Percentiles rank a stretch among this genome's conserved stretches.
Evolutionary conservation across 2,329 filamentous ascomycete species (phyloP).

Genomic region (Periconia macrospinosa): DNA sequence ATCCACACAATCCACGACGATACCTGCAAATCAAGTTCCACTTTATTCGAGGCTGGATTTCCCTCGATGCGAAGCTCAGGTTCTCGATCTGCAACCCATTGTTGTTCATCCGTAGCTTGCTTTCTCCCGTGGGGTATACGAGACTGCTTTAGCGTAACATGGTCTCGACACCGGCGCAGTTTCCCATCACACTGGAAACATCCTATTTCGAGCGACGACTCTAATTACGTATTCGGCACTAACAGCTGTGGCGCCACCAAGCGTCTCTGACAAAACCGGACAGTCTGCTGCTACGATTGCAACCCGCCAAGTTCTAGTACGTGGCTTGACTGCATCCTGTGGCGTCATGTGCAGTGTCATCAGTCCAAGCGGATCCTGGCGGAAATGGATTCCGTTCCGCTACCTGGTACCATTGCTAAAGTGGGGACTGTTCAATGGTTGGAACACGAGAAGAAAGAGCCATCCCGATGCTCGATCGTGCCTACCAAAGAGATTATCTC

Average conservation of each 20-base stretch:
- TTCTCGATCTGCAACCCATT: neutral
- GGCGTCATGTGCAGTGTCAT: slow-evolving; percentile 4
- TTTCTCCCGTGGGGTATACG: neutral
- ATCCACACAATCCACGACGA: neutral
- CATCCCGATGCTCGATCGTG: too few species aligned
- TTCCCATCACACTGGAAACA: neutral
- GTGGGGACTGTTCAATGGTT: too few species aligned
- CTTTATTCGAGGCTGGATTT: slow-evolving; percentile 4
- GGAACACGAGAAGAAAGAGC: too few species aligned
- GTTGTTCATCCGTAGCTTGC: neutral
- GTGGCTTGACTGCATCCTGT: slow-evolving; percentile 5
- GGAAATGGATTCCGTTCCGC: neutral
- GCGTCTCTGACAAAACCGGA: neutral
- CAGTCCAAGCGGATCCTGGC: neutral
- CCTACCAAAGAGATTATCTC: too few species aligned
- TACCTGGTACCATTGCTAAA: too few species aligned
- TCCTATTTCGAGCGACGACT: neutral
- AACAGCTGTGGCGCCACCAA: neutral
- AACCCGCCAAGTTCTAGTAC: neutral
- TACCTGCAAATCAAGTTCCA: slow-evolving; percentile 9
- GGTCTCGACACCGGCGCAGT: neutral
- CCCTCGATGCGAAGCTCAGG: neutral
- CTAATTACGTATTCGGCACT: slow-evolving; percentile 2
- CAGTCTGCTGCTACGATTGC: neutral
- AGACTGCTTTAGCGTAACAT: neutral